Evolutionary conservation across 352 stramenopile genomes (phyloP), one percentile per base, ranked within the genome.

Genomic region (Phytophthora nicotianae): DNA sequence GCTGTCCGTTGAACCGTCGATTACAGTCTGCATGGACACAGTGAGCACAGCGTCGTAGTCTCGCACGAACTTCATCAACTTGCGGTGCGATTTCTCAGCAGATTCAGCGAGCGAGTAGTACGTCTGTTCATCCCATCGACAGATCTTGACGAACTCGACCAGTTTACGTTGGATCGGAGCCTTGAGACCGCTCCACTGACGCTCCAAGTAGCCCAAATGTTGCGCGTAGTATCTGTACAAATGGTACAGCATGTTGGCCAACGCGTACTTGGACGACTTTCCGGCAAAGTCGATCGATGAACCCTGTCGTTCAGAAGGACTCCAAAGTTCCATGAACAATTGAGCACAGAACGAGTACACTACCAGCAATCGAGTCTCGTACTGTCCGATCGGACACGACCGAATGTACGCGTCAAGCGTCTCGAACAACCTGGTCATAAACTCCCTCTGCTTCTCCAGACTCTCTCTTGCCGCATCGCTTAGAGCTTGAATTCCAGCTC

Each of bases 61-160:
- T 14, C 89, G 82, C 9, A 99, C 78, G 51, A 99, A 95, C 75
- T 98, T 98, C 87, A 98, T 98, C n/a, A 99, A 72, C 71, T 98
- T 98, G 32, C 95, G 86, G 68, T 99, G 97, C 33, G 98, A 99
- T 64, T 98, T 98, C 59, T 99, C 95, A 0, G 95, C 95, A 5
- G 96, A 98, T 54, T 99, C 98, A 9, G 94, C 95, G 19, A 99
- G 75, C 35, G 97, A 97, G 81, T 99, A 99, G 71, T 99, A 99
- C 21, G 96, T 99, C 72, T 99, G 97, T 58, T 99, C 97, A 68
- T 99, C 98, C 98, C 98, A 99, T 50, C 97, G 98, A 27, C 88
- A 95, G 27, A 99, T 92, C 63, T 99, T 99, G 29, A 98, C 90
- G 75, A 99, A 98, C 53, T 99, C 96, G 68, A 98, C 92, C 4